Percentiles rank a stretch among this genome's conserved stretches.
Conservation (phyloP, 2,329 filamentous ascomycete genomes). For the Pyricularia sp. region DNA sequence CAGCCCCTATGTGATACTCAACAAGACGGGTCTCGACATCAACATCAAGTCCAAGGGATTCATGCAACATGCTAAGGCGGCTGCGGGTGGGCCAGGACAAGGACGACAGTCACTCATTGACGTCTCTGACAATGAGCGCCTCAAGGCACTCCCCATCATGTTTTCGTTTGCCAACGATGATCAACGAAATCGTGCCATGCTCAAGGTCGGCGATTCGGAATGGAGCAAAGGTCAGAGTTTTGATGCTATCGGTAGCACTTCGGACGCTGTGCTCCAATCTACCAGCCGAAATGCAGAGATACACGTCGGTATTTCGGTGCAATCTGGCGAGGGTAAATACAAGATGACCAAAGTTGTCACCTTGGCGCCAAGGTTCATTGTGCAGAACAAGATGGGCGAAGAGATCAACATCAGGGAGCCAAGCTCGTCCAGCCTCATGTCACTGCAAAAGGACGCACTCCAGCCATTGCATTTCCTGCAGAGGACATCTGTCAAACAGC, state of each 20-base stretch:
- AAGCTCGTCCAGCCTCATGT: constrained; percentile 78
- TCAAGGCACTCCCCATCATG: constrained; percentile 86
- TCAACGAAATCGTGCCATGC: constrained; percentile 77
- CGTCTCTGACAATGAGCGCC: constrained; percentile 37
- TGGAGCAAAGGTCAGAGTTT: constrained; percentile 99
- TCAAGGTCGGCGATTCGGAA: constrained; percentile 80
- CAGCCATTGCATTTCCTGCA: constrained; percentile 86
- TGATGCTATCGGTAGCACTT: constrained; percentile 89
- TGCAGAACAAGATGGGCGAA: constrained; percentile 88
- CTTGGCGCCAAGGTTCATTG: constrained; percentile 80
- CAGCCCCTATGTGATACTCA: constrained; percentile 89
- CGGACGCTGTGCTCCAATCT: constrained; percentile 77
- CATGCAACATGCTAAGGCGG: constrained; percentile 70
- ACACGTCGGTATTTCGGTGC: constrained; percentile 80
- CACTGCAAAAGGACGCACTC: constrained; percentile 66
- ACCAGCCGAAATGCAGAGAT: constrained; percentile 67
- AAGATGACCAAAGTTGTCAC: constrained; percentile 95
- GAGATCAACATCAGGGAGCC: constrained; percentile 86
- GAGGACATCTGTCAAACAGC: constrained; percentile 72
- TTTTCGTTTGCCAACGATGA: constrained; percentile 89
- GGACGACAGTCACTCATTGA: constrained; percentile 25
- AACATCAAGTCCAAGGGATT: constrained; percentile 84
- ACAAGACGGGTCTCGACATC: constrained; percentile 87
- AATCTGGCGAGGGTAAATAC: constrained; percentile 92
- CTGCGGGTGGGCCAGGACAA: constrained; percentile 53